Conservation (phyloP, 1,139 yeast species). For the Yamadazyma siamensis region DNA sequence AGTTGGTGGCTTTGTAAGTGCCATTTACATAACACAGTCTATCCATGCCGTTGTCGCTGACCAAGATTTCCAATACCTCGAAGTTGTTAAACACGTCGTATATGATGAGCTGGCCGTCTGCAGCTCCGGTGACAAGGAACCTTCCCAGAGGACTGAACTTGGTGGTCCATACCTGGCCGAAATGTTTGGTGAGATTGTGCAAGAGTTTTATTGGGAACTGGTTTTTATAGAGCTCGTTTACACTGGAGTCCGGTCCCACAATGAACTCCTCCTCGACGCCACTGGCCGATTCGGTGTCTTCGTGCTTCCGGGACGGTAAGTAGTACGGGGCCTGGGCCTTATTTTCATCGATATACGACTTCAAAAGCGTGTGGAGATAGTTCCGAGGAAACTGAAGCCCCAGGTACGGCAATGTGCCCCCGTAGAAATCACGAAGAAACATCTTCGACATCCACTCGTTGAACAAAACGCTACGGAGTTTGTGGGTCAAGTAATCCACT, state of each 20-base stretch:
- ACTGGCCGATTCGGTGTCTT: neutral
- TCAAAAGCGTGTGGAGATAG: constrained; percentile 26
- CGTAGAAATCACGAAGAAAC: constrained; percentile 13
- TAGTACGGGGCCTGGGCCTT: constrained; percentile 29
- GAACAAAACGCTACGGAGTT: constrained; percentile 10
- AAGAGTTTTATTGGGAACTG: constrained; percentile 46
- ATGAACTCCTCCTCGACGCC: constrained; percentile 11
- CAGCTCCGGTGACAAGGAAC: constrained; percentile 72
- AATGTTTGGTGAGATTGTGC: constrained; percentile 48
- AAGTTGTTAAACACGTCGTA: constrained; percentile 63
- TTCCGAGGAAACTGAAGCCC: constrained; percentile 18
- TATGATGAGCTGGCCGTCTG: constrained; percentile 61
- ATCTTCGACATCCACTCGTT: constrained; percentile 8
- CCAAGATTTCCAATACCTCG: constrained; percentile 35
- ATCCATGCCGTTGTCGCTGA: constrained; percentile 30
- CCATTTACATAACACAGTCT: constrained; percentile 25
- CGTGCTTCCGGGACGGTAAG: constrained; percentile 28
- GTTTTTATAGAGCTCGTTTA: constrained; percentile 19
- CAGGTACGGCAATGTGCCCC: constrained; percentile 13
- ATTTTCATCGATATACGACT: constrained; percentile 27
- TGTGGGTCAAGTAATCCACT: constrained; percentile 7
- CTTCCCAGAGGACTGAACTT: constrained; percentile 77
- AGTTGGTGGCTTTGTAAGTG: constrained; percentile 22
- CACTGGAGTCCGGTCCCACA: constrained; percentile 11
- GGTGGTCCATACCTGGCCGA: constrained; percentile 81